Conservation (phyloP, 768 basidiomycete species). For the Mycena albidolilacea region DNA sequence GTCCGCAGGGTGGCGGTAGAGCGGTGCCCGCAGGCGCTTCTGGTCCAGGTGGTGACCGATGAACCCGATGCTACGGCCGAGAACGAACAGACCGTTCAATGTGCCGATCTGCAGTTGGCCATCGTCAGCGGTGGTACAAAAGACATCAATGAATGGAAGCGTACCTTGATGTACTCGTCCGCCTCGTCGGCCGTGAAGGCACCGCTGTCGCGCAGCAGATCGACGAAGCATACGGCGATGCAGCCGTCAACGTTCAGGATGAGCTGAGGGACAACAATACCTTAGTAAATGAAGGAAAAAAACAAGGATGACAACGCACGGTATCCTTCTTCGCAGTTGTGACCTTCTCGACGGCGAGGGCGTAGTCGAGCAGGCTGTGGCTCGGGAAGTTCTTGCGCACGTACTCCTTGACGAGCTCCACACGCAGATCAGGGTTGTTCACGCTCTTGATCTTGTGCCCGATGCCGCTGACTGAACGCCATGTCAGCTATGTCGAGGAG, state of each 20-base stretch:
- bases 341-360: conserved; percentile 97
- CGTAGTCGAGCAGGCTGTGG: conserved; percentile 93
- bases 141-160: conserved; percentile 36
- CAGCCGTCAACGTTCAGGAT: conserved; percentile 98
- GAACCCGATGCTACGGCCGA: conserved; percentile 98
- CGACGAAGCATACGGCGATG: conserved; percentile 97
- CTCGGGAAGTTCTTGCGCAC: conserved; percentile 96
- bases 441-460: conserved; percentile 99
- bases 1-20: conserved; percentile 96
- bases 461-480: conserved; percentile 87
- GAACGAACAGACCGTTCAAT: conserved; percentile 96
- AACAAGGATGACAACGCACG: conserved; percentile 53
- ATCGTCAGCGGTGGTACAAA: background rate
- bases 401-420: conserved; percentile 96
- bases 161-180: conserved; percentile 93
- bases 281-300: conserved; percentile 14
- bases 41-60: conserved; percentile 98
- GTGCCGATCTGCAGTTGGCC: conserved; percentile 75
- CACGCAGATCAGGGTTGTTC: conserved; percentile 94
- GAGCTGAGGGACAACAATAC: conserved; percentile 59
- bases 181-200: conserved; percentile 97
- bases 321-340: conserved; percentile 99
- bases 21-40: conserved; percentile 91
- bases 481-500: conserved; percentile 1
- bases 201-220: conserved; percentile 91